phyloP scores from a whole-genome alignment of 805 yeast genomes.

The Candida vartiovaarae region DNA sequence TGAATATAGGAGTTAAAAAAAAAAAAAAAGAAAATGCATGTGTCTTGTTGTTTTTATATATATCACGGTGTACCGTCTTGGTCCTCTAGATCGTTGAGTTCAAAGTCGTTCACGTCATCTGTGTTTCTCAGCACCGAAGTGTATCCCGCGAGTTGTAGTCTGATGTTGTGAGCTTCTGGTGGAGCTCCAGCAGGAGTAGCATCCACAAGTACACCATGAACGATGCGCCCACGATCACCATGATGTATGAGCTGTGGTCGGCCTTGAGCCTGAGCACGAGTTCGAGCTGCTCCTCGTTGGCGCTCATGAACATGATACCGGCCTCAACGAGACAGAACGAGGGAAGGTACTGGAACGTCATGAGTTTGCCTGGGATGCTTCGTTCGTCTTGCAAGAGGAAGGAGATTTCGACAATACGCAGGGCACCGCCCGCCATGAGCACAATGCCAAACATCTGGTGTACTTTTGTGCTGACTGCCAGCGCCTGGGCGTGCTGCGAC shows the following conservation, averaged over 20 bases:
- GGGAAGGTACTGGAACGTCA: constrained; percentile 80
- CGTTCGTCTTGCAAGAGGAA: constrained; percentile 64
- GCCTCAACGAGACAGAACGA: constrained; percentile 72
- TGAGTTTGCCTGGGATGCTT: constrained; percentile 36
- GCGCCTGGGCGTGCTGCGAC: constrained; percentile 80
- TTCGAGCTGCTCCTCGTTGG: constrained; percentile 80
- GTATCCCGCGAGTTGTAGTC: constrained; percentile 8
- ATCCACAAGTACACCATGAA: constrained; percentile 66
- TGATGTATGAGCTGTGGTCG: constrained; percentile 77
- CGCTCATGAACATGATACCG: constrained; percentile 85
- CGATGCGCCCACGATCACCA: constrained; percentile 66
- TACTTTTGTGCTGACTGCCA: constrained; percentile 75
- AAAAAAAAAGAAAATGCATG: not conserved
- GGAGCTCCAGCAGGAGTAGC: constrained; percentile 50
- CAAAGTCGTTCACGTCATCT: not conserved
- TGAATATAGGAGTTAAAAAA: not conserved
- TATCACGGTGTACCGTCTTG: not conserved
- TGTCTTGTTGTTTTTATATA: not conserved
- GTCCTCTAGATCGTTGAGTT: constrained; percentile 1
- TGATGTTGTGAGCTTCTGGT: constrained; percentile 33
- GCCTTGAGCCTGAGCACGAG: constrained; percentile 69
- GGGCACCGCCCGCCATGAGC: constrained; percentile 69
- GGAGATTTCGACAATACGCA: constrained; percentile 72
- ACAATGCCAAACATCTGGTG: constrained; percentile 82
- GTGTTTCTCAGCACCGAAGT: constrained; percentile 7